Percentiles rank a stretch among this genome's conserved stretches.
Evolutionary conservation across 441 rosid genomes (phyloP).

Genomic region (Biscutella laevigata): DNA sequence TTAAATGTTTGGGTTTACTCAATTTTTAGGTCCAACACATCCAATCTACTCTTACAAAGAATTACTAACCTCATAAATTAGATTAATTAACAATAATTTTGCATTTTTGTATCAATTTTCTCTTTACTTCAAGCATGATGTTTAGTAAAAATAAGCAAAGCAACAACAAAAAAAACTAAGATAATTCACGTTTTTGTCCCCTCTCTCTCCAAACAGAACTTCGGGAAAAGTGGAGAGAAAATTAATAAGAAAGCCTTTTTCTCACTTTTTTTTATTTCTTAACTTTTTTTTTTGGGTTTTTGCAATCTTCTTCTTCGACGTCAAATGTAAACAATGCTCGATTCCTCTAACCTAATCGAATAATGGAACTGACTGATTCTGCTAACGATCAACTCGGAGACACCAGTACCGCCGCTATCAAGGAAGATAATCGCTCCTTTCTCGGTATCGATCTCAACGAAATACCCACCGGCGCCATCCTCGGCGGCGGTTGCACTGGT

Average conservation of each 20-base stretch:
- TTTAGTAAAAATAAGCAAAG: neutral
- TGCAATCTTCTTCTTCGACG: constrained; percentile 13
- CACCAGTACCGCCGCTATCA: constrained; percentile 1
- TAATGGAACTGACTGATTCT: constrained; percentile 55
- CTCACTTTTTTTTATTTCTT: constrained; percentile 15
- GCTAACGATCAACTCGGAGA: constrained; percentile 20
- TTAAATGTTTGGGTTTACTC: no score
- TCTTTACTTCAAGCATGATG: no score
- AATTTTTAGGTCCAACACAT: no score
- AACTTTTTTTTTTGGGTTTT: neutral
- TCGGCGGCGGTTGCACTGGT: constrained; percentile 25
- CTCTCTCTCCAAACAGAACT: constrained; percentile 16
- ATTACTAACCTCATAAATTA: no score
- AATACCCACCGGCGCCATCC: constrained; percentile 51
- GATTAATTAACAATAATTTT: no score
- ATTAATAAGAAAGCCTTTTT: constrained; percentile 11
- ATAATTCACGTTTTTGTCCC: constrained; percentile 14
- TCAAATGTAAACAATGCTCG: constrained; percentile 30
- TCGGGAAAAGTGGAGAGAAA: constrained; percentile 26
- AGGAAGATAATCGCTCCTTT: constrained; percentile 42
- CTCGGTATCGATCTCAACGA: constrained; percentile 86
- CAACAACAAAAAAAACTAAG: neutral
- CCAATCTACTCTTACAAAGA: no score
- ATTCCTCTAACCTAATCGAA: constrained; percentile 28
- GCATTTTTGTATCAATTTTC: no score